A percentile compares a stretch with the other conserved stretches of the same genome.
phyloP scores from a whole-genome alignment of 345 rosid species.

The Lepidium aucheri region DNA sequence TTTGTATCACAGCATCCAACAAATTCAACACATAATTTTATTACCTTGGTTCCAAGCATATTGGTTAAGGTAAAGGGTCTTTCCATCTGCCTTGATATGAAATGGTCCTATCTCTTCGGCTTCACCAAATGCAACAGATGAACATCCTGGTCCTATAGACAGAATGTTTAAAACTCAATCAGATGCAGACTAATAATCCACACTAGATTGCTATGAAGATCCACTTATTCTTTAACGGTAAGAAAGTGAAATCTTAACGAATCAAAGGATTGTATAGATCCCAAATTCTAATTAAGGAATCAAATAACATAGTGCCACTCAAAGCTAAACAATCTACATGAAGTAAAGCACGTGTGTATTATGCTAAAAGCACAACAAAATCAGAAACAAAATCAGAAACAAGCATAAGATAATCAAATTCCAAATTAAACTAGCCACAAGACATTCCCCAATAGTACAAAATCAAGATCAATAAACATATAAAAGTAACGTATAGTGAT shows the following conservation, averaged over 20 bases:
- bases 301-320: background rate
- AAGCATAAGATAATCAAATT: background rate
- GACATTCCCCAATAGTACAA: background rate
- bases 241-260: background rate
- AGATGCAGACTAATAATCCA: background rate
- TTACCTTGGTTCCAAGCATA: constrained; percentile 93
- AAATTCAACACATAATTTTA: background rate
- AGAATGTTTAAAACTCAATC: background rate
- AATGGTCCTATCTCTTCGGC: constrained; percentile 96
- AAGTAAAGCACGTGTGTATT: background rate
- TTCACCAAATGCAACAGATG: constrained; percentile 78
- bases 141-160: constrained; percentile 85
- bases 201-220: background rate
- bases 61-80: constrained; percentile 70
- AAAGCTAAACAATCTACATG: background rate
- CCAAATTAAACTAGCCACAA: background rate
- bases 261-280: background rate
- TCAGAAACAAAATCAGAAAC: background rate
- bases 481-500: background rate
- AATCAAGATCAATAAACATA: background rate
- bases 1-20: background rate
- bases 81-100: constrained; percentile 69
- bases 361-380: constrained; percentile 8
- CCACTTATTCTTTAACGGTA: background rate
- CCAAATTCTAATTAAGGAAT: background rate